Conservation (phyloP, 805 yeast species). For the Barnettozyma sp. region DNA sequence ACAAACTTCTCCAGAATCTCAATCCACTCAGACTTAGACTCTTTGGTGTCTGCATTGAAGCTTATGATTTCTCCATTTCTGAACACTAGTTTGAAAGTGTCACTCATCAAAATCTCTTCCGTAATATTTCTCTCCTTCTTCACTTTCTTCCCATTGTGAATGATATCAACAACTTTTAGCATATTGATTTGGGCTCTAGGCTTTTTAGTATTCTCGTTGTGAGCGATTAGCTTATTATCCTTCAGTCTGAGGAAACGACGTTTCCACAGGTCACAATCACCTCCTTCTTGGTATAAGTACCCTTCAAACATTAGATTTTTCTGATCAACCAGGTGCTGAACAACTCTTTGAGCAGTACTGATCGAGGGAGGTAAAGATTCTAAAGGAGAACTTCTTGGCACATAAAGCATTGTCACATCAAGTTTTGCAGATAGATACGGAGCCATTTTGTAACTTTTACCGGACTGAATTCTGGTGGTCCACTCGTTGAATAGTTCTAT, state of each 20-base stretch:
- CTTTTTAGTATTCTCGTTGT: conserved; percentile 59
- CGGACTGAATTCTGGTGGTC: conserved; percentile 40
- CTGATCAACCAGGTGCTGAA: conserved; percentile 32
- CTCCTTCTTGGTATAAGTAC: conserved; percentile 81
- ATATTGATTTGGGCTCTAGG: conserved; percentile 73
- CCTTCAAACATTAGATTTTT: conserved; percentile 47
- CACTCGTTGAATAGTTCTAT: conserved; percentile 77
- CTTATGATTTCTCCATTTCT: conserved; percentile 76
- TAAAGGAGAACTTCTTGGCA: conserved; percentile 52
- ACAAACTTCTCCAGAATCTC: conserved; percentile 48
- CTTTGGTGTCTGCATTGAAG: conserved; percentile 73
- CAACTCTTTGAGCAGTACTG: conserved; percentile 40
- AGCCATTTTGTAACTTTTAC: conserved; percentile 27
- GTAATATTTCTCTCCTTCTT: conserved; percentile 49
- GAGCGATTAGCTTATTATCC: conserved; percentile 69
- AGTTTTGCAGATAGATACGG: conserved; percentile 64
- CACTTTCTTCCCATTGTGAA: conserved; percentile 31
- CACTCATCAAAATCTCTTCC: conserved; percentile 60
- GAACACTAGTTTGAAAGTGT: conserved; percentile 70
- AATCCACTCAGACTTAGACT: conserved; percentile 63
- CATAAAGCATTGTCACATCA: conserved; percentile 58
- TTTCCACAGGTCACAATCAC: conserved; percentile 70
- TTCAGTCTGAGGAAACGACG: conserved; percentile 68
- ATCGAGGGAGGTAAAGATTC: conserved; percentile 71
- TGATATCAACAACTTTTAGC: conserved; percentile 46